Conservation (phyloP, 495 filamentous ascomycete species). For the Xylaria curta region DNA sequence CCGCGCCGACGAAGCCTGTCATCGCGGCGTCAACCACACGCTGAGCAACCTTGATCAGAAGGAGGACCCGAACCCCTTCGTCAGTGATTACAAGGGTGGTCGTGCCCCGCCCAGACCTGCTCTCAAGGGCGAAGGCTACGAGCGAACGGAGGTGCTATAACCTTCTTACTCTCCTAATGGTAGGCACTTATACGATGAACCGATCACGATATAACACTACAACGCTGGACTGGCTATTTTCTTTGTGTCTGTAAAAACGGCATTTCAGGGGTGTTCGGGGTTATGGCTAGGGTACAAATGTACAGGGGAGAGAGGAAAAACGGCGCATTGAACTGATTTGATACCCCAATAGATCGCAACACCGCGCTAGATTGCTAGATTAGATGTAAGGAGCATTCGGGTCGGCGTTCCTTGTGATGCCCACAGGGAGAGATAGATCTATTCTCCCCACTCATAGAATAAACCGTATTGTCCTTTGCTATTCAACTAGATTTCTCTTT, state of each 20-base stretch:
- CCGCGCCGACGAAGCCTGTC: slow-evolving; percentile 94
- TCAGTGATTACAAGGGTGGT: slow-evolving; percentile 71
- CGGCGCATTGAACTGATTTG: slow-evolving; percentile 16
- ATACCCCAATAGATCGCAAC: slow-evolving; percentile 24
- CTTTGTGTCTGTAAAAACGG: slow-evolving; percentile 13
- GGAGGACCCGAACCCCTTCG: slow-evolving; percentile 89
- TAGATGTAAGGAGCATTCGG: slow-evolving; percentile 21
- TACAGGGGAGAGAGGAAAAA: neutral
- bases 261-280: slow-evolving; percentile 5
- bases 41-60: slow-evolving; percentile 82
- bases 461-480: neutral
- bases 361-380: slow-evolving; percentile 15
- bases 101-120: slow-evolving; percentile 66
- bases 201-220: neutral
- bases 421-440: slow-evolving; percentile 12
- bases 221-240: neutral
- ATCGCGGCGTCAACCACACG: slow-evolving; percentile 97
- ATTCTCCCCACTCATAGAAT: slow-evolving; percentile 16
- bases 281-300: neutral
- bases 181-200: neutral
- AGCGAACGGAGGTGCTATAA: slow-evolving; percentile 81
- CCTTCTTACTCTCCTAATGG: neutral
- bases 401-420: slow-evolving; percentile 16
- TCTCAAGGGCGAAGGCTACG: slow-evolving; percentile 76
- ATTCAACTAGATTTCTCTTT: neutral